Percentiles rank a stretch among this genome's conserved stretches.
Conservation (phyloP, 2,329 filamentous ascomycete genomes). For the Tolypocladium cylindrosporum region DNA sequence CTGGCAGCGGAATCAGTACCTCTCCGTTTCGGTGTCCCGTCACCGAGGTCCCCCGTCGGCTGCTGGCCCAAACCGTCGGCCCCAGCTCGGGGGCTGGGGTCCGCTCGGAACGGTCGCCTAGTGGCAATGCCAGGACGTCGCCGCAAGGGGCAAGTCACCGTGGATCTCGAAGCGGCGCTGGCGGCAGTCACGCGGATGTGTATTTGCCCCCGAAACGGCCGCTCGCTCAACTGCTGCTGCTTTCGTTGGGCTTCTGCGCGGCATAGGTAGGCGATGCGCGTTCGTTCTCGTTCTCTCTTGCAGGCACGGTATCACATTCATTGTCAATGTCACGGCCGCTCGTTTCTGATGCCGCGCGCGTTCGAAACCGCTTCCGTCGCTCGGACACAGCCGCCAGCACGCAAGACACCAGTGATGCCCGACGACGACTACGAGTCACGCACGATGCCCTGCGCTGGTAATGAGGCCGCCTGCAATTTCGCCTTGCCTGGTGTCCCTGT, state of each 20-base stretch:
- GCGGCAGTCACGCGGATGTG: neutral
- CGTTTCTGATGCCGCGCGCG: neutral
- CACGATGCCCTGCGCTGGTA: neutral
- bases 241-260: neutral
- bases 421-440: neutral
- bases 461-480: neutral
- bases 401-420: neutral
- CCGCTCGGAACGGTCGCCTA: neutral
- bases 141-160: neutral
- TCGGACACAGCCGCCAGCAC: neutral
- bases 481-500: neutral
- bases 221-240: neutral
- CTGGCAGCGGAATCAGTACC: neutral
- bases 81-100: neutral
- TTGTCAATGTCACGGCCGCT: neutral
- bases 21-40: neutral
- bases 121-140: neutral
- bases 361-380: neutral
- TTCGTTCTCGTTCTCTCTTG: neutral
- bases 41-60: neutral
- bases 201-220: neutral
- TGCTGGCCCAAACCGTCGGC: neutral
- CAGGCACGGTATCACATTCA: neutral
- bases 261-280: too few species aligned
- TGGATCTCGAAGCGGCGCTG: neutral